These are phyloP conservation scores for Monotropa hypopitys DNA, from an alignment of 179 eudicot genomes.

Conservation along the genomic window DNA sequence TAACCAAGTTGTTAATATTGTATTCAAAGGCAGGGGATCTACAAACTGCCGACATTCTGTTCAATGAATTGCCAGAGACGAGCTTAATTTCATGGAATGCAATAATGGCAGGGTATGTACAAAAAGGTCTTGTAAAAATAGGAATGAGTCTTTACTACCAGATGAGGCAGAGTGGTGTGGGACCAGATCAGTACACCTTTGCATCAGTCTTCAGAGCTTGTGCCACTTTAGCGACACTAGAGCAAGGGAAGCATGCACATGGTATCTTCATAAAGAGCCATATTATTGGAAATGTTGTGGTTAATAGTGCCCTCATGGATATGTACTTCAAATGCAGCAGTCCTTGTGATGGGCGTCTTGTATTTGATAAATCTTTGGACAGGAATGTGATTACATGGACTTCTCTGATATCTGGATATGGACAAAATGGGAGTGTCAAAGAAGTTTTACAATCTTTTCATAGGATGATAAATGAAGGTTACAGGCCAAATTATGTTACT, in stretches of 20 bases:
- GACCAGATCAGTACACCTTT: slow-evolving; percentile 48
- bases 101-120: slow-evolving; percentile 43
- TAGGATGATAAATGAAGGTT: slow-evolving; percentile 57
- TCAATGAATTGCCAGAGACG: slow-evolving; percentile 18
- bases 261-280: slow-evolving; percentile 24
- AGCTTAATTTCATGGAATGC: slow-evolving; percentile 50
- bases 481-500: slow-evolving; percentile 61
- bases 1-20: slow-evolving; percentile 58
- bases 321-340: slow-evolving; percentile 87
- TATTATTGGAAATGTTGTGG: slow-evolving; percentile 30
- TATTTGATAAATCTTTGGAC: slow-evolving; percentile 37
- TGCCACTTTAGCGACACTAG: slow-evolving; percentile 39
- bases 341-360: slow-evolving; percentile 47
- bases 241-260: slow-evolving; percentile 46
- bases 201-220: slow-evolving; percentile 50
- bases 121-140: slow-evolving; percentile 28
- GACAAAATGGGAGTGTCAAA: slow-evolving; percentile 45
- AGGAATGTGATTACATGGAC: slow-evolving; percentile 81
- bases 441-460: slow-evolving; percentile 50
- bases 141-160: slow-evolving; percentile 28
- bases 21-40: slow-evolving; percentile 60
- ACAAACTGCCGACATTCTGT: slow-evolving; percentile 26
- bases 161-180: slow-evolving; percentile 30
- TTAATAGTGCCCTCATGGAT: slow-evolving; percentile 44
- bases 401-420: slow-evolving; percentile 65